Evolutionary conservation across 1,284 basidiomycete species (phyloP), one percentile per base, ranked within the genome.

Genomic region (Inonotus obliquus): DNA sequence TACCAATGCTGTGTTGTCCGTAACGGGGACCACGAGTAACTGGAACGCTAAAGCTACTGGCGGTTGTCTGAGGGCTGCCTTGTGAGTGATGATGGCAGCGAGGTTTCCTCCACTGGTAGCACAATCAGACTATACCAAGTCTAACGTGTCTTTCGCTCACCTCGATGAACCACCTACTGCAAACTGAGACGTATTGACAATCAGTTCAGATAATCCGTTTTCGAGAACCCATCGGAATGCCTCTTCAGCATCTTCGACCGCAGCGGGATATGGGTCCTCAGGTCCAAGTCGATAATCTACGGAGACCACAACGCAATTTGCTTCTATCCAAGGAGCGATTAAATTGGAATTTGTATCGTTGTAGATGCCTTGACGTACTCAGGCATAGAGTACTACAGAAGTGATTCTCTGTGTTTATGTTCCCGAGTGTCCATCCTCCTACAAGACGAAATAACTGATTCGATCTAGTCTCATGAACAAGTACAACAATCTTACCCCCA

Each of bases 201-300:
- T 73, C 23, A 85, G 70, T 13, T 73, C 69, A 1, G 68, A 63
- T 44, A 70, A 67, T 0, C 78, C 81, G 49, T 85, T 69, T 23
- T 72, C 69, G 59, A 80, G 67, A 1, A 88, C 80, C 84, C 88
- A 92, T 54, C 81, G 71, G 4, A 92, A 74, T 1, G 86, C 76
- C 47, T 87, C 85, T 41, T 88, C 74, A 0, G 87, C 83, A 67
- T 93, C 91, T 47, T 90, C 82, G 0, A 90, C 82, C 0, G 89
- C 89, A 1, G 85, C 82, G 1, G 91, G 91, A 67, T 89, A 92
- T 4, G 81, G 81, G 57, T 87, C 65, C 67, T 93, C 90, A 0
- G 91, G 91, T 0, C 85, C 88, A 7, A 92, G 79, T 4, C 89
- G 82, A 69, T 92, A 91, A 66, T 87, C 84, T 21, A 91, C 85